A percentile compares a stretch with the other conserved stretches of the same genome.
Evolutionary conservation across 106 monocot genomes (phyloP).

Genomic region (Apostasia shenzhenica): DNA sequence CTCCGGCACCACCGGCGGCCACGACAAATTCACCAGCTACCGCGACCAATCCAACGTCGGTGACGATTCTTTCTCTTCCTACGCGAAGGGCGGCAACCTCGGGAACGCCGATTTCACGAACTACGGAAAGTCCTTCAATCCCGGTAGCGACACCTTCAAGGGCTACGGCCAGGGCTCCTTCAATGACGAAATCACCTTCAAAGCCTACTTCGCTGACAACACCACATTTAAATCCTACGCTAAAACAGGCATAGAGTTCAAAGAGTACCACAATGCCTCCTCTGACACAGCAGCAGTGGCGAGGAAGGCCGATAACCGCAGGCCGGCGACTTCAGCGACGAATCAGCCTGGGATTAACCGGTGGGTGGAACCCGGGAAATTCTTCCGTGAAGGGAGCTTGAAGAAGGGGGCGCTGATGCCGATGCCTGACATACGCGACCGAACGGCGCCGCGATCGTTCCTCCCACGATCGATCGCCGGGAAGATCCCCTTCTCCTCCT

Average conservation of each 20-base stretch:
- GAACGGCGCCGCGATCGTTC: conserved; percentile 58
- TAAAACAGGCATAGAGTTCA: conserved; percentile 35
- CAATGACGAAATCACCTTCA: conserved; percentile 53
- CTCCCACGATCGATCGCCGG: conserved; percentile 52
- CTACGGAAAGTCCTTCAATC: conserved; percentile 79
- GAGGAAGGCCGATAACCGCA: not conserved
- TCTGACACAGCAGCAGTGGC: not conserved
- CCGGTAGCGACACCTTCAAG: conserved; percentile 64
- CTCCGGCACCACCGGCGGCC: conserved; percentile 25
- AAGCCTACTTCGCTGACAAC: conserved; percentile 42
- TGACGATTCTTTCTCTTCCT: conserved; percentile 74
- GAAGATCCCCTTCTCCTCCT: conserved; percentile 46
- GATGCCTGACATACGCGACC: conserved; percentile 79
- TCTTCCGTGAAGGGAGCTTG: conserved; percentile 69
- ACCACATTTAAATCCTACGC: conserved; percentile 53
- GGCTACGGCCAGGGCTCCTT: conserved; percentile 42
- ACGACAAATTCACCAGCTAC: conserved; percentile 46
- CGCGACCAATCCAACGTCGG: conserved; percentile 79
- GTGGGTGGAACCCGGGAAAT: conserved; percentile 85
- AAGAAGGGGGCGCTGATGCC: conserved; percentile 49
- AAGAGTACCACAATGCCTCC: conserved; percentile 34
- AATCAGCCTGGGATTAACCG: conserved; percentile 10
- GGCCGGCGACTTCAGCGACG: not conserved
- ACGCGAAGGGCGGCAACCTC: conserved; percentile 43
- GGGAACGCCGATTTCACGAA: conserved; percentile 41